Evolutionary conservation across 768 basidiomycete species (phyloP).

Genomic region (Leccinum rimulosum): DNA sequence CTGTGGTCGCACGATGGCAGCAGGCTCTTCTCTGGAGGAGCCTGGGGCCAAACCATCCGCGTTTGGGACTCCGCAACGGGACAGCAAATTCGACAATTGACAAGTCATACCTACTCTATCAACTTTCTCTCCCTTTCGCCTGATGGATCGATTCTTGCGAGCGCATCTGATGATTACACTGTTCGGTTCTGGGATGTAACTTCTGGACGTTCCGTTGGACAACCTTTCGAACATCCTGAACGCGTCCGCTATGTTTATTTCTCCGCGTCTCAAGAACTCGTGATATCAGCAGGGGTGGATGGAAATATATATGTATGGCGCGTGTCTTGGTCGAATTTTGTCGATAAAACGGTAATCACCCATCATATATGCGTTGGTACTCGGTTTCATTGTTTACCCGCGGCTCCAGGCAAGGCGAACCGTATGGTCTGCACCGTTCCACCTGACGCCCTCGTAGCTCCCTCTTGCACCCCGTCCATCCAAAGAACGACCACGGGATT

Average conservation of each 20-base stretch:
- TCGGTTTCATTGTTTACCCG: too few relatives aligned
- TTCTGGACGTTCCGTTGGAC: background rate
- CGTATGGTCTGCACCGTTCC: too few relatives aligned
- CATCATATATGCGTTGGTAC: too few relatives aligned
- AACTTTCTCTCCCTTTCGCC: background rate
- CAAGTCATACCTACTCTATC: too few relatives aligned
- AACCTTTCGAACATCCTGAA: background rate
- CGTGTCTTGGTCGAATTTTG: background rate
- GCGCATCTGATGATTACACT: background rate
- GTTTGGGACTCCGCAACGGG: background rate
- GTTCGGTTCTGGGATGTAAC: background rate
- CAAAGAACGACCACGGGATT: too few relatives aligned
- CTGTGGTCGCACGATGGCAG: background rate
- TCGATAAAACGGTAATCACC: too few relatives aligned
- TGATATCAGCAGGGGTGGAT: background rate
- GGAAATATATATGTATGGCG: background rate
- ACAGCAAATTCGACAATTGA: background rate
- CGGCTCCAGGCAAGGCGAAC: too few relatives aligned
- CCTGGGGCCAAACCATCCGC: background rate
- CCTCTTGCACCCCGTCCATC: too few relatives aligned
- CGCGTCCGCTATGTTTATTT: accelerated
- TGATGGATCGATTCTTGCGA: background rate
- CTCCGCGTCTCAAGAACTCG: background rate
- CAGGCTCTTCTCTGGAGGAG: background rate
- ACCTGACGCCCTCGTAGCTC: too few relatives aligned